Conservation (phyloP, 345 rosid genomes). For the Crucihimalaya himalaica region DNA sequence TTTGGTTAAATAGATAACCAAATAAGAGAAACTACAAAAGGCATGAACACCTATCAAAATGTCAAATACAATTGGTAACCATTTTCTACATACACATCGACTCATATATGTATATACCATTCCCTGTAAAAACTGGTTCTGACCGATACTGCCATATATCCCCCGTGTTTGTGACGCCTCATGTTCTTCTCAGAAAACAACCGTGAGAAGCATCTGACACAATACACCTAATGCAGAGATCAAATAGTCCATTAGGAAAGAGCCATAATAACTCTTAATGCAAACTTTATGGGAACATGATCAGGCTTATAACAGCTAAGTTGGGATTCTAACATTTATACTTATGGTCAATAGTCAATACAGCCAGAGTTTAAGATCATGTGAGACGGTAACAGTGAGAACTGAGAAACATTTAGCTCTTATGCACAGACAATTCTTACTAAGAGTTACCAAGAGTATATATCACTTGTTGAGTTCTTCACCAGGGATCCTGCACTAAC, state of each 20-base stretch:
- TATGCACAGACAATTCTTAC: conserved; percentile 16
- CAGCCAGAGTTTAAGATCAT: not conserved
- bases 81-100: conserved; percentile 19
- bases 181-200: conserved; percentile 36
- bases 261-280: not conserved
- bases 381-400: not conserved
- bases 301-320: conserved; percentile 4
- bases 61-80: not conserved
- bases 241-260: conserved; percentile 1
- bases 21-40: conserved; percentile 3
- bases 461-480: conserved; percentile 42
- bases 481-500: conserved; percentile 41
- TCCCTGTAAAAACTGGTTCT: conserved; percentile 10
- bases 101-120: conserved; percentile 19
- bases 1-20: conserved; percentile 17
- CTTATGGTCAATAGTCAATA: not conserved
- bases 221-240: conserved; percentile 22
- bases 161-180: conserved; percentile 16
- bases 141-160: conserved; percentile 22
- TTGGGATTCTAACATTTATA: not conserved
- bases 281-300: not conserved
- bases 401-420: not conserved
- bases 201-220: conserved; percentile 22
- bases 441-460: conserved; percentile 38
- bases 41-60: conserved; percentile 11